These are phyloP conservation scores for Penicillium steckii DNA, from an alignment of 495 filamentous ascomycete species.

Conservation along the genomic window DNA sequence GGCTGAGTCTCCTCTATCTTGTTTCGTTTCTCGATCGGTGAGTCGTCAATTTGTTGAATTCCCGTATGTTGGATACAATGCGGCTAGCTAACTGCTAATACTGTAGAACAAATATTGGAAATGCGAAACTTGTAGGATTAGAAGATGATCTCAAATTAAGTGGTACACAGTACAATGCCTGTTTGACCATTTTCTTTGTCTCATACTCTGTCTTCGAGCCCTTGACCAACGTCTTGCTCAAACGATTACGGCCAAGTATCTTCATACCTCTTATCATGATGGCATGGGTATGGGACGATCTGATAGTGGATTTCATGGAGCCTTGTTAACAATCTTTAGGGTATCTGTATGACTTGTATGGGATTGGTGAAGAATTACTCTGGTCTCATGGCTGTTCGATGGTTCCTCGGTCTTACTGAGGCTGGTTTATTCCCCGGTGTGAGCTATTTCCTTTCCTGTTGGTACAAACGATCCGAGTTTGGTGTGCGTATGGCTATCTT, in stretches of 20 bases:
- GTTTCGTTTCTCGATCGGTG: conserved; percentile 77
- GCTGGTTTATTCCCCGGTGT: conserved; percentile 86
- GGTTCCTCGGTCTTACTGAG: conserved; percentile 82
- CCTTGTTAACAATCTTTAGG: conserved; percentile 44
- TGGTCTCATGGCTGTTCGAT: conserved; percentile 79
- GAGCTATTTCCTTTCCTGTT: conserved; percentile 85
- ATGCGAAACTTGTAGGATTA: conserved; percentile 80
- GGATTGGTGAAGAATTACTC: conserved; percentile 76
- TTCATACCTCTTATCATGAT: conserved; percentile 63
- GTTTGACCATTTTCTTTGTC: conserved; percentile 86
- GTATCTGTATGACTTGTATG: conserved; percentile 80
- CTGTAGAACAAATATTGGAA: conserved; percentile 79
- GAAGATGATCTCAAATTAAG: conserved; percentile 62
- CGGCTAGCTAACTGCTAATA: too few species aligned
- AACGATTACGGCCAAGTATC: conserved; percentile 69
- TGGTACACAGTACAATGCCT: conserved; percentile 69
- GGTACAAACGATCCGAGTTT: conserved; percentile 81
- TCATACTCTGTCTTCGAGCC: conserved; percentile 89
- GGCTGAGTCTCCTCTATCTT: conserved; percentile 83
- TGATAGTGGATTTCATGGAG: too few species aligned
- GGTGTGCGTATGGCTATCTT: conserved; percentile 81
- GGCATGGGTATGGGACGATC: conserved; percentile 52
- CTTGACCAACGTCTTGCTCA: conserved; percentile 83
- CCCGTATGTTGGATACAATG: conserved; percentile 19
- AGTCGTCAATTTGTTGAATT: background rate